A percentile compares a stretch with the other conserved stretches of the same genome.
These are phyloP conservation scores for Dendrobium chrysotoxum DNA, from an alignment of 106 monocot species.

Conservation along the genomic window DNA sequence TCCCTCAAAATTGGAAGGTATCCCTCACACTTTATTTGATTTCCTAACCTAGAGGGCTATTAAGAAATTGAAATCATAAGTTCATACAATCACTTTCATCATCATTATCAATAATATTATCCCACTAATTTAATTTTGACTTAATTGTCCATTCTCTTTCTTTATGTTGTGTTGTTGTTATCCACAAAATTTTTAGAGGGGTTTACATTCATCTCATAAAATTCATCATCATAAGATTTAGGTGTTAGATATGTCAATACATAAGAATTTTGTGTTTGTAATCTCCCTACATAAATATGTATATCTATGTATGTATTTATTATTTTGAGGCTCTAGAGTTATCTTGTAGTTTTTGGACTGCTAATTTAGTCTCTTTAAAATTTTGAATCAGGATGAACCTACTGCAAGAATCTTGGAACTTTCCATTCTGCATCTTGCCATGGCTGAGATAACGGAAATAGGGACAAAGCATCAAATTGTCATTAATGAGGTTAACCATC, in stretches of 20 bases:
- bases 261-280: too few relatives aligned
- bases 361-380: neutral
- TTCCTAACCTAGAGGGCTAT: neutral
- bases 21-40: neutral
- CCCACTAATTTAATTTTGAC: too few relatives aligned
- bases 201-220: too few relatives aligned
- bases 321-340: too few relatives aligned
- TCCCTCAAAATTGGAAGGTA: constrained; percentile 90
- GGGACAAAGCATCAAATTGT: constrained; percentile 82
- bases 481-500: constrained; percentile 76
- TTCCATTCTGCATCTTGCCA: constrained; percentile 89
- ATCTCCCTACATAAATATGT: too few relatives aligned
- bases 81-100: neutral
- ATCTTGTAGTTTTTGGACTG: neutral
- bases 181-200: too few relatives aligned
- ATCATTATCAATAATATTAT: neutral
- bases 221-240: too few relatives aligned
- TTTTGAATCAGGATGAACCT: constrained; percentile 56
- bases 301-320: too few relatives aligned
- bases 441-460: constrained; percentile 76
- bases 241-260: too few relatives aligned
- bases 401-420: constrained; percentile 83
- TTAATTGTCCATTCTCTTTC: too few relatives aligned
- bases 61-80: neutral
- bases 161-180: too few relatives aligned